Evolutionary conservation across 1,284 basidiomycete species (phyloP), one percentile per base, ranked within the genome.

Genomic region (Ceratobasidium sp.): DNA sequence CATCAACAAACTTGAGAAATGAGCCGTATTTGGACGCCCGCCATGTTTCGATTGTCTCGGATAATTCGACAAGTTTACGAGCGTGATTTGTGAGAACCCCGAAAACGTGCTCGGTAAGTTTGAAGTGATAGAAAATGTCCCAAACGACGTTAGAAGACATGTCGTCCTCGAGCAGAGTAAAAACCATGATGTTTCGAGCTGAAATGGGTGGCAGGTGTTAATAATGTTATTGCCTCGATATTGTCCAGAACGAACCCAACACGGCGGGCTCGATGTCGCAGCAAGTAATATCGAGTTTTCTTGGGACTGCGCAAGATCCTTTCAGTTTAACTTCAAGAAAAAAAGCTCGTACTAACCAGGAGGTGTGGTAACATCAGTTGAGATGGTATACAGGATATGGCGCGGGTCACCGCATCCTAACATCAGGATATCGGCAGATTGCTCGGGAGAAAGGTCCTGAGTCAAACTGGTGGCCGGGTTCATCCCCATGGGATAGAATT

Each of bases 371-470:
- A 88, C 86, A 11, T 87, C 86, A 73, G 84, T 85, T 70, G 82
- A 83, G 44, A 88, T 77, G 0, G 90, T 90, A 79, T 88, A 89
- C 15, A 91, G 77, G 9, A 90, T 86, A 77, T 85, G 87, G 37
- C 89, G 83, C 22, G 87, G 86, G 79, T 91, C 90, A 9, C 90
- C 89, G 79, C 89, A 90, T 7, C 86, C 89, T 44, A 90, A 82
- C 19, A 89, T 84, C 9, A 91, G 83, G 25, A 89, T 81, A 37
- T 85, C 80, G 2, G 87, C 88, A 25, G 82, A 75, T 70, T 85
- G 81, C 75, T 88, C 88, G 2, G 86, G 86, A 57, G 87, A 82
- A 1, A 90, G 79, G 64, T 86, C 83, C 52, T 86, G 83, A 1
- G 87, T 88, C 0, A 91, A 82, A 75, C 83, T 87, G 4, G 87